Percentiles rank a stretch among this genome's conserved stretches.
Conservation (phyloP, 805 yeast genomes). For the Candida verbasci region DNA sequence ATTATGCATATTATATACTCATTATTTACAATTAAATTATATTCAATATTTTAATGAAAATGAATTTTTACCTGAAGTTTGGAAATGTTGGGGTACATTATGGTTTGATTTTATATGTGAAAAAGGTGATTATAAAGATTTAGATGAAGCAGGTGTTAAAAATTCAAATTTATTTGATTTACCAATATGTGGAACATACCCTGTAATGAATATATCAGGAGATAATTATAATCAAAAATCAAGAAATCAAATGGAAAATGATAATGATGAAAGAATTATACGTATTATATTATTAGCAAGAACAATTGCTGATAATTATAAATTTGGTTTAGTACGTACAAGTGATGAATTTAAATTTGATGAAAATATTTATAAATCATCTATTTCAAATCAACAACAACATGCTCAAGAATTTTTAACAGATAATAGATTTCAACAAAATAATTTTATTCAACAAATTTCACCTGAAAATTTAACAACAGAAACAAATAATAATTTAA, state of each 20-base stretch:
- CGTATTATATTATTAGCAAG: constrained; percentile 49
- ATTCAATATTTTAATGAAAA: constrained; percentile 50
- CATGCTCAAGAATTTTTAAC: constrained; percentile 31
- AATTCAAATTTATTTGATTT: constrained; percentile 53
- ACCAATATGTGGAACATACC: constrained; percentile 58
- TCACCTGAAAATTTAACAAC: constrained; percentile 24
- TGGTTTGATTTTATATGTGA: constrained; percentile 65
- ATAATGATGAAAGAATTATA: constrained; percentile 48
- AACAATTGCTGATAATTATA: constrained; percentile 47
- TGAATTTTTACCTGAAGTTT: constrained; percentile 68
- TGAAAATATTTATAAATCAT: constrained; percentile 16
- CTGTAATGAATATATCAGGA: constrained; percentile 18
- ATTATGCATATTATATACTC: constrained; percentile 19
- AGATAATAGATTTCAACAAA: constrained; percentile 39
- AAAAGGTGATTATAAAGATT: constrained; percentile 49
- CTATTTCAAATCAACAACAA: constrained; percentile 12
- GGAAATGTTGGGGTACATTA: constrained; percentile 82
- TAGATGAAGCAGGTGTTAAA: constrained; percentile 52
- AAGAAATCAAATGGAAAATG: constrained; percentile 28
- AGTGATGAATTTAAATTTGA: constrained; percentile 43
- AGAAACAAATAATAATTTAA: constrained; percentile 8
- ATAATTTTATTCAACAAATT: constrained; percentile 35
- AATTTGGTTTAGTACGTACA: constrained; percentile 52
- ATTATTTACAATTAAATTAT: constrained; percentile 26
- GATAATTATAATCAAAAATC: constrained; percentile 6